Evolutionary conservation across 2,329 filamentous ascomycete species (phyloP), one percentile per base, ranked within the genome.

Genomic region (Paracamarosporium sp.): DNA sequence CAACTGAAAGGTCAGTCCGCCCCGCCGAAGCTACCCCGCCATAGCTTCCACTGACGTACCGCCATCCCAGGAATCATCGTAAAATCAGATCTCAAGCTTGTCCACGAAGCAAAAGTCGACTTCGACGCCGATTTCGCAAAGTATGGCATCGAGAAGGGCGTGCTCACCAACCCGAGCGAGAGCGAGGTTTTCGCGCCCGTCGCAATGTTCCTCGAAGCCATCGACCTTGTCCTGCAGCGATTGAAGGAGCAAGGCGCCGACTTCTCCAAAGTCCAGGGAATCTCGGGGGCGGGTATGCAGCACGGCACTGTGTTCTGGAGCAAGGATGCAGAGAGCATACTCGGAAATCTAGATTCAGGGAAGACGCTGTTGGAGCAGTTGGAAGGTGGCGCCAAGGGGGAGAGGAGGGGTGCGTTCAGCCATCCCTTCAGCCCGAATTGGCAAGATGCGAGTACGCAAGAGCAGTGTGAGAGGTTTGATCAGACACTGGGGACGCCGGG

Each of bases 261-360:
- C 65, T 89, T 97, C 69, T 79, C 83, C 51, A 86, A 86, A 50
- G 88, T 99, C 62, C 87, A 86, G 70, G 94, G 92, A 28, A 85
- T 99, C 66, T 94, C 91, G 70, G 95, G 93, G 61, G 93, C 94
- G 15, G 93, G 95, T 53, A 96, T 98, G 85, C 95, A 99, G 82
- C 95, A 98, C 78, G 95, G 95, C 31, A 98, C 94, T 75, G 93
- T 98, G 27, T 98, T 95, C 80, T 98, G 94, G 94, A 90, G 86
- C 57, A 76, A 81, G 43, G 80, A 88, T 55, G 93, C 91, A 5
- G 90, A 91, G 72, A 70, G 77, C 7, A 71, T 90, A 41, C 83
- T 98, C 41, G 79, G 75, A 4, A 79, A 70, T 12, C 79, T 98
- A 41, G 83, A 91, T 64, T 73, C 83, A 2, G 78, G 78, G 20